Evolutionary conservation across 2,329 filamentous ascomycete species (phyloP).

Genomic region (Cercospora sesami): DNA sequence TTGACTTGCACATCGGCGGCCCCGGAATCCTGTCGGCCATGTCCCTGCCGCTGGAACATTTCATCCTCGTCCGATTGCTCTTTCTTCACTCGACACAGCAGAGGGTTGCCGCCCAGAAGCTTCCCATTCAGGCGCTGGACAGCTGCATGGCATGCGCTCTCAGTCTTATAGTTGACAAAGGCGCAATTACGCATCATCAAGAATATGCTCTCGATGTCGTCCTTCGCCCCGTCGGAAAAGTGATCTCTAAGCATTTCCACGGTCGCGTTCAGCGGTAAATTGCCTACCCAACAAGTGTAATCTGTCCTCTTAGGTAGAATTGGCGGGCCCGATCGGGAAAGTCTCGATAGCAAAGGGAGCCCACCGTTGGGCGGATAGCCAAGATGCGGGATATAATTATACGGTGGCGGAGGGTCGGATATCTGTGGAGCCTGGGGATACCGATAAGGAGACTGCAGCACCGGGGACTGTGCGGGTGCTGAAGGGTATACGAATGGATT

Average conservation of each 20-base stretch:
- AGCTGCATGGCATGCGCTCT: conserved; percentile 70
- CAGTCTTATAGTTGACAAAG: conserved; percentile 90
- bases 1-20: neutral
- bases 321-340: conserved; percentile 54
- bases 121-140: conserved; percentile 87
- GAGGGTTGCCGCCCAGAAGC: conserved; percentile 78
- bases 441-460: neutral
- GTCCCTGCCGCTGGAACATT: neutral
- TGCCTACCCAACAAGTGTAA: conserved; percentile 93
- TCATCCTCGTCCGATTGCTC: conserved; percentile 15
- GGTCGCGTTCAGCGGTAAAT: conserved; percentile 78
- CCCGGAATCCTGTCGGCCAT: neutral
- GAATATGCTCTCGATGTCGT: conserved; percentile 81
- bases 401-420: neutral
- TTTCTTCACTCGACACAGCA: conserved; percentile 78
- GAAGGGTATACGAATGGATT: neutral
- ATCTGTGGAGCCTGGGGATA: neutral
- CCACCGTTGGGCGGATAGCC: neutral
- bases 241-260: conserved; percentile 85
- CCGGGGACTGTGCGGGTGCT: neutral
- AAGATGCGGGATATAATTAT: neutral
- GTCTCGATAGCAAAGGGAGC: neutral
- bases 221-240: conserved; percentile 73
- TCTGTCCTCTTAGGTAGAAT: conserved; percentile 69
- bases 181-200: conserved; percentile 90